Percentiles rank a stretch among this genome's conserved stretches.
phyloP scores from a whole-genome alignment of 148 eudicot genomes.

The Nyssa sinensis region DNA sequence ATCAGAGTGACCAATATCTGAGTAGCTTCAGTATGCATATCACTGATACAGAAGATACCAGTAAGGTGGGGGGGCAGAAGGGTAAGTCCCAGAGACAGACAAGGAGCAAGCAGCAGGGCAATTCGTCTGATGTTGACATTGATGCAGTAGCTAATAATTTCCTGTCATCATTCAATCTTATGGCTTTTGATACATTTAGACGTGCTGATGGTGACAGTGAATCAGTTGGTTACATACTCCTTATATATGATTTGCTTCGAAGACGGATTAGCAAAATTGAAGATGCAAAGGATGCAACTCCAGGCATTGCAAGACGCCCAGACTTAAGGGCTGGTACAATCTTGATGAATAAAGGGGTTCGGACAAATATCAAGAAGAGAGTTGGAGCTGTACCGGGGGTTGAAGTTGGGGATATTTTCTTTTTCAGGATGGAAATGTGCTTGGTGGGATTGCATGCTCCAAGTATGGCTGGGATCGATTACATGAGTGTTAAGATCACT shows the following conservation, averaged over 20 bases:
- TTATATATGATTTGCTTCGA: slow-evolving; percentile 65
- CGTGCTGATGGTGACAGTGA: slow-evolving; percentile 63
- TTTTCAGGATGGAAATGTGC: slow-evolving; percentile 88
- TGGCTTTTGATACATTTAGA: slow-evolving; percentile 37
- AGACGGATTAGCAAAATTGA: slow-evolving; percentile 67
- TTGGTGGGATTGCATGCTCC: slow-evolving; percentile 84
- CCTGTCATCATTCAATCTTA: slow-evolving; percentile 38
- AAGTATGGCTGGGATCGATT: slow-evolving; percentile 94
- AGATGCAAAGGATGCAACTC: slow-evolving; percentile 51
- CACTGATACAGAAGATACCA: slow-evolving; percentile 16
- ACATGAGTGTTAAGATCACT: slow-evolving; percentile 44
- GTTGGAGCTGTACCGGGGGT: slow-evolving; percentile 80
- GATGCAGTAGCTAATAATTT: slow-evolving; percentile 30
- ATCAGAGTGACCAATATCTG: slow-evolving; percentile 22
- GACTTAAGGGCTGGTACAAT: slow-evolving; percentile 57
- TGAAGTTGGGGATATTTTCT: slow-evolving; percentile 88
- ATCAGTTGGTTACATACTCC: slow-evolving; percentile 35
- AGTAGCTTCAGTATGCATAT: slow-evolving; percentile 21
- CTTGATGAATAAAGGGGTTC: slow-evolving; percentile 62
- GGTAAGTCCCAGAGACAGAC: slow-evolving; percentile 31
- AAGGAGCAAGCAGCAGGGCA: slow-evolving; percentile 20
- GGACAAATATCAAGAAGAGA: slow-evolving; percentile 66
- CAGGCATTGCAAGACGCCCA: slow-evolving; percentile 56
- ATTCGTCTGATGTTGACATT: slow-evolving; percentile 24
- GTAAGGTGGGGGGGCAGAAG: slow-evolving; percentile 21